Conservation (phyloP, 352 stramenopile species). For the Pythium dissimile region DNA sequence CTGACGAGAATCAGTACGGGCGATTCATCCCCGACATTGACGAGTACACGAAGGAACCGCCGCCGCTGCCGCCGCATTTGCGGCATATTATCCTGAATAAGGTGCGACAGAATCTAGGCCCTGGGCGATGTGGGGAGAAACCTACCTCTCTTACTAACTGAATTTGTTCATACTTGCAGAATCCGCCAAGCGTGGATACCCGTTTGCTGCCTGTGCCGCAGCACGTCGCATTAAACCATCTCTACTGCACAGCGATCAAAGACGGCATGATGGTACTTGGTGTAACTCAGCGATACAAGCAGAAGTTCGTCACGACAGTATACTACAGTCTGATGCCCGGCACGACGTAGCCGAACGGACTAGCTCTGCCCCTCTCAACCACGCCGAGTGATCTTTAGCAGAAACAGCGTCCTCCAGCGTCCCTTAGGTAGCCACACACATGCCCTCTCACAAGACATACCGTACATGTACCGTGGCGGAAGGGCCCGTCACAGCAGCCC, state of each 20-base stretch:
- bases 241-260: conserved; percentile 99
- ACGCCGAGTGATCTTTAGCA: background rate
- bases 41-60: conserved; percentile 99
- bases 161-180: conserved; percentile 31
- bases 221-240: conserved; percentile 98
- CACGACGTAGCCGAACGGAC: conserved; percentile 41
- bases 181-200: conserved; percentile 93
- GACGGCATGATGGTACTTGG: conserved; percentile 99
- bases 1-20: conserved; percentile 91
- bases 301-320: conserved; percentile 98
- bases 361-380: background rate
- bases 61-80: conserved; percentile 96
- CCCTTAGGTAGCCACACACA: background rate
- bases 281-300: conserved; percentile 97
- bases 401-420: background rate
- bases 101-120: conserved; percentile 37
- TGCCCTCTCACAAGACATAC: background rate
- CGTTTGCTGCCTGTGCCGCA: conserved; percentile 95
- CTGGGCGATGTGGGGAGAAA: no score
- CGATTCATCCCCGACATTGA: conserved; percentile 97
- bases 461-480: no score
- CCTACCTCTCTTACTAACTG: no score
- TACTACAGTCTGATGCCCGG: conserved; percentile 95
- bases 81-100: conserved; percentile 99
- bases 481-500: no score